A percentile compares a stretch with the other conserved stretches of the same genome.
Evolutionary conservation across 306 rosid species (phyloP).

Genomic region (Betula pendula): DNA sequence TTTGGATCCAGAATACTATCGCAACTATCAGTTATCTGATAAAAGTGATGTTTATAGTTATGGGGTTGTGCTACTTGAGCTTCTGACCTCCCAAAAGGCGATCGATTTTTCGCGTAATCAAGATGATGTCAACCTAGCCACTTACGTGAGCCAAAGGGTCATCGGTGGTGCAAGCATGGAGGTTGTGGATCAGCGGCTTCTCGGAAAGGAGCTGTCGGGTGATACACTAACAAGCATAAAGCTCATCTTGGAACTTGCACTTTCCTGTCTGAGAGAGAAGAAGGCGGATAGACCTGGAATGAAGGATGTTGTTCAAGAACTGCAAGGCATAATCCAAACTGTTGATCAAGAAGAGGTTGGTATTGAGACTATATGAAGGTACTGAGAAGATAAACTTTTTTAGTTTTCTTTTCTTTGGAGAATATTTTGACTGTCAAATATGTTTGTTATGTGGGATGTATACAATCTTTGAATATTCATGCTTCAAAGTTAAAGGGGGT

Average conservation of each 20-base stretch:
- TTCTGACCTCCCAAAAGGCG: conserved; percentile 81
- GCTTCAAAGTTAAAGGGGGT: conserved; percentile 16
- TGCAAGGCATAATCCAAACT: conserved; percentile 53
- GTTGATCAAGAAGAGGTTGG: conserved; percentile 36
- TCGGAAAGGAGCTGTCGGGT: conserved; percentile 33
- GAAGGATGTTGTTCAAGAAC: conserved; percentile 72
- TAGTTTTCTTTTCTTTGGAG: neutral
- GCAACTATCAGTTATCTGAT: conserved; percentile 81
- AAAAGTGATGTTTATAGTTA: conserved; percentile 97
- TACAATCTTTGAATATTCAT: conserved; percentile 38
- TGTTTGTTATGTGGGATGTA: neutral
- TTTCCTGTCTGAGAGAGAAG: conserved; percentile 75
- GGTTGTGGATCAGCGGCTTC: conserved; percentile 59
- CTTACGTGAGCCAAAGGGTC: conserved; percentile 59
- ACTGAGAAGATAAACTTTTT: neutral
- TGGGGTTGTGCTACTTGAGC: conserved; percentile 87
- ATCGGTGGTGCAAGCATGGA: conserved; percentile 51
- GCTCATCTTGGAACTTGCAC: conserved; percentile 72
- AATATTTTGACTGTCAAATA: conserved; percentile 5
- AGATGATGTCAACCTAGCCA: conserved; percentile 71
- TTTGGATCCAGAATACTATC: conserved; percentile 91
- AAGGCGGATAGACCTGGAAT: conserved; percentile 83
- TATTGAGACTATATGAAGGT: conserved; percentile 17
- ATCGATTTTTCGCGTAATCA: conserved; percentile 76
- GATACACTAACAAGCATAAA: conserved; percentile 47